Base-by-base conservation (phyloP, 2,329 filamentous ascomycete genomes). In the Epichloe festucae region DNA sequence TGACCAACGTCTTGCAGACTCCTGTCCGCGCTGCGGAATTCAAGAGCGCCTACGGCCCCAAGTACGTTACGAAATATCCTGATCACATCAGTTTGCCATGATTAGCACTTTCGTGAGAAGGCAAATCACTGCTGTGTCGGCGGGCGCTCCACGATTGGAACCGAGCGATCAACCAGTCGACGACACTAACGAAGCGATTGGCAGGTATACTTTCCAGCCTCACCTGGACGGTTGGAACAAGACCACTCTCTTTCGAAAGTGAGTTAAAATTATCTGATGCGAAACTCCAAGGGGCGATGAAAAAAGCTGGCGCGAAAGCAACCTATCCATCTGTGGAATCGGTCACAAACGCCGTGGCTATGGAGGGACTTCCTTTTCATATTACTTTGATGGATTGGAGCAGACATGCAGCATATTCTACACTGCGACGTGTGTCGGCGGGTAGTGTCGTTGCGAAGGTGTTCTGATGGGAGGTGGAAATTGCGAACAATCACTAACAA, bases 1-100 rank as follows among this genome's bases (percentile, higher is more conserved):
- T 71, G 59, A 70, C 62, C 54, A 60, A 55, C 57, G 55, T 53
- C 51, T 35, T 42, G 53, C 60, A 79, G 76, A 72, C 71, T 65
- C 70, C 70, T 62, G 59, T 70, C 65, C 70, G 67, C 67, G 66
- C 68, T 63, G 62, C 67, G 55, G 59, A 66, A 56, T 84, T 81
- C 74, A 76, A 75, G 70, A 83, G 78, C 70, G 71, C 74, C 58
- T 82, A 79, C 65, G 81, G 79, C 65, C 81, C 81, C 50, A 84
- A 82, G 81, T 84, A 78, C 70, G 66, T 65, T 3, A 55, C 38
- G 39, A 27, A 21, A 40, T 35, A 35, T n/a, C 31, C 19, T 34
- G 11, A 27, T 17, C 5, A 39, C 17, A 15, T 19, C 23, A 4
- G 23, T n/a, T 23, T 17, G 10, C 42, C 7, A 23, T 34, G 23